These are phyloP conservation scores for Niebla homalea DNA, from an alignment of 495 filamentous ascomycete genomes.

Conservation along the genomic window DNA sequence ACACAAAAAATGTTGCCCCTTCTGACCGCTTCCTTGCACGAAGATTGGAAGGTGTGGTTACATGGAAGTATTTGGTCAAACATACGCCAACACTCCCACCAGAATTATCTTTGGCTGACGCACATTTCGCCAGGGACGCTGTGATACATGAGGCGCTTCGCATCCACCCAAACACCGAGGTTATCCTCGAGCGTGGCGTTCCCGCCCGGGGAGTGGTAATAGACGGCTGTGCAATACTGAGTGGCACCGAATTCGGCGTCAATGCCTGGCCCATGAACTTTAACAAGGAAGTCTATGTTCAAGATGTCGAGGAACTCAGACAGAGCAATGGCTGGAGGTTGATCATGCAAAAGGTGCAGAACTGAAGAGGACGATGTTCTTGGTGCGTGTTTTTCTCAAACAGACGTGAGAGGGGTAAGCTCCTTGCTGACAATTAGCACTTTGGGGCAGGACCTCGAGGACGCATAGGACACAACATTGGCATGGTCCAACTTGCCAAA, in stretches of 20 bases:
- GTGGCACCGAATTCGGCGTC: constrained; percentile 49
- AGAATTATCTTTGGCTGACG: too few species aligned
- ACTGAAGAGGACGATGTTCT: constrained; percentile 44
- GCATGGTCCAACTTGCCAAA: neutral
- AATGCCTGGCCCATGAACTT: constrained; percentile 49
- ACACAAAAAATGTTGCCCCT: too few species aligned
- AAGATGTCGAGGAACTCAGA: constrained; percentile 39
- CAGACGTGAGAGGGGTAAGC: too few species aligned
- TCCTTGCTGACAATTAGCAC: neutral
- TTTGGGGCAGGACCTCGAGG: constrained; percentile 2
- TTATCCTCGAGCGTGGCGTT: constrained; percentile 39
- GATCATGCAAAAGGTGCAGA: constrained; percentile 32
- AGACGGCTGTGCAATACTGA: constrained; percentile 32
- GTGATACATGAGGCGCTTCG: constrained; percentile 55
- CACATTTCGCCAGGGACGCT: too few species aligned
- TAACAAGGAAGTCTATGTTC: constrained; percentile 42
- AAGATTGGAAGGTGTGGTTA: too few species aligned
- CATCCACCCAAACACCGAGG: constrained; percentile 44
- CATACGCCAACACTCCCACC: too few species aligned
- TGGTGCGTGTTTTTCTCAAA: neutral
- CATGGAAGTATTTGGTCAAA: too few species aligned
- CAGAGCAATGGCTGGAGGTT: constrained; percentile 44
- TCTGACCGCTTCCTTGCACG: too few species aligned
- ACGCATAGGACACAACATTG: constrained; percentile 1
- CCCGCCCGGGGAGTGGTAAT: constrained; percentile 20